A percentile compares a stretch with the other conserved stretches of the same genome.
These are phyloP conservation scores for Alternaria conjuncta DNA, from an alignment of 2,329 filamentous ascomycete species.

Conservation along the genomic window DNA sequence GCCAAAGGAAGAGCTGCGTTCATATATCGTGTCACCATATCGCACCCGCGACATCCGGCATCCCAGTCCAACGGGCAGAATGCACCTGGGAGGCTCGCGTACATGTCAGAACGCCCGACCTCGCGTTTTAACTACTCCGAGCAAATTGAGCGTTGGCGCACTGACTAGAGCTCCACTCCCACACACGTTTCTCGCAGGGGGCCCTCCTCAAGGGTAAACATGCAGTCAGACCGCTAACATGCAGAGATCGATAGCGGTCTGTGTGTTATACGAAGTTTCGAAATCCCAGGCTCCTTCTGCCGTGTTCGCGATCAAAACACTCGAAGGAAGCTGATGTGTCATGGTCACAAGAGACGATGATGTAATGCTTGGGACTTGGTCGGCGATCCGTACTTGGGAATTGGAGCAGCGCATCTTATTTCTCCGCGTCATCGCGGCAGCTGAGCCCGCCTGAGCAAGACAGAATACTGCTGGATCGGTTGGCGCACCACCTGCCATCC, in stretches of 20 bases:
- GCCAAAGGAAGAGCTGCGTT: background rate
- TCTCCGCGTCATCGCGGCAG: constrained; percentile 25
- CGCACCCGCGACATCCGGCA: constrained; percentile 17
- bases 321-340: background rate
- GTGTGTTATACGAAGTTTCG: constrained; percentile 2
- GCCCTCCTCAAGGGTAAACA: constrained; percentile 5
- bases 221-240: constrained; percentile 8
- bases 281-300: background rate
- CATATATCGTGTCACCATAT: background rate
- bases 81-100: background rate
- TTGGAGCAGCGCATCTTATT: constrained; percentile 11
- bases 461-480: constrained; percentile 13
- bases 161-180: constrained; percentile 7
- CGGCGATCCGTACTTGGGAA: constrained; percentile 12
- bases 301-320: background rate
- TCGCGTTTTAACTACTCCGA: constrained; percentile 7
- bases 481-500: constrained; percentile 26
- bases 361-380: constrained; percentile 28
- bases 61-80: constrained; percentile 4
- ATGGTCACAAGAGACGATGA: constrained; percentile 15
- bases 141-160: constrained; percentile 12
- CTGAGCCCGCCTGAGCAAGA: constrained; percentile 20
- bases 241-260: background rate
- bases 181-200: constrained; percentile 10
- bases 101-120: background rate